Evolutionary conservation across 306 rosid species (phyloP).

Genomic region (Senna tora): DNA sequence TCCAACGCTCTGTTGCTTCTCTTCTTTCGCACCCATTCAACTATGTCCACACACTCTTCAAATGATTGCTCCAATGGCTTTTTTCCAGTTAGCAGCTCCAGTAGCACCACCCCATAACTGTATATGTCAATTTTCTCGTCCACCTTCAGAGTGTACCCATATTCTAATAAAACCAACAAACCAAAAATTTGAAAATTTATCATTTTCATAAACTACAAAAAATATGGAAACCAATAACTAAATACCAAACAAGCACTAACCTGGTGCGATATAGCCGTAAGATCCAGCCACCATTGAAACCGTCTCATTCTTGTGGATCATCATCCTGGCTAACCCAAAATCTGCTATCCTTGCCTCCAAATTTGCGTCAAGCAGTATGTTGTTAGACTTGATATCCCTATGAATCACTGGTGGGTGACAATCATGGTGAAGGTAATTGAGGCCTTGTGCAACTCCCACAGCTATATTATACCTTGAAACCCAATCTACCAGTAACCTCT

Average conservation of each 20-base stretch:
- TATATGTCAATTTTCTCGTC: slow-evolving; percentile 87
- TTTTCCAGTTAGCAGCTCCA: slow-evolving; percentile 79
- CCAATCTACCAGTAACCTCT: slow-evolving; percentile 78
- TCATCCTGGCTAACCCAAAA: slow-evolving; percentile 89
- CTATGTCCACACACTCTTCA: slow-evolving; percentile 61
- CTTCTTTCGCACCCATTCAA: slow-evolving; percentile 69
- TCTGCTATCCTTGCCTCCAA: slow-evolving; percentile 86
- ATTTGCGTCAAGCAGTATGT: slow-evolving; percentile 82
- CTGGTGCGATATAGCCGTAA: slow-evolving; percentile 96
- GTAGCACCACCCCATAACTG: slow-evolving; percentile 80
- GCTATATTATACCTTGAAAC: slow-evolving; percentile 86
- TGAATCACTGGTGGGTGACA: slow-evolving; percentile 83
- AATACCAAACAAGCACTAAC: slow-evolving; percentile 39
- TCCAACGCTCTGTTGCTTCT: slow-evolving; percentile 48
- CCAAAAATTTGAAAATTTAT: too few relatives aligned
- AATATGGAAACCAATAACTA: too few relatives aligned
- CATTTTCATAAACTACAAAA: too few relatives aligned
- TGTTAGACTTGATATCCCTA: slow-evolving; percentile 86
- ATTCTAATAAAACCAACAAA: slow-evolving; percentile 55
- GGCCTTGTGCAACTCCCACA: slow-evolving; percentile 85
- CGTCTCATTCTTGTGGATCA: slow-evolving; percentile 77
- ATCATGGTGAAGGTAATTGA: slow-evolving; percentile 86
- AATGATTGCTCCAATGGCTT: slow-evolving; percentile 67
- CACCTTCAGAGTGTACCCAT: slow-evolving; percentile 81
- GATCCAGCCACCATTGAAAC: slow-evolving; percentile 91